Evolutionary conservation across 768 basidiomycete species (phyloP).

Genomic region (Mycena belliarum): DNA sequence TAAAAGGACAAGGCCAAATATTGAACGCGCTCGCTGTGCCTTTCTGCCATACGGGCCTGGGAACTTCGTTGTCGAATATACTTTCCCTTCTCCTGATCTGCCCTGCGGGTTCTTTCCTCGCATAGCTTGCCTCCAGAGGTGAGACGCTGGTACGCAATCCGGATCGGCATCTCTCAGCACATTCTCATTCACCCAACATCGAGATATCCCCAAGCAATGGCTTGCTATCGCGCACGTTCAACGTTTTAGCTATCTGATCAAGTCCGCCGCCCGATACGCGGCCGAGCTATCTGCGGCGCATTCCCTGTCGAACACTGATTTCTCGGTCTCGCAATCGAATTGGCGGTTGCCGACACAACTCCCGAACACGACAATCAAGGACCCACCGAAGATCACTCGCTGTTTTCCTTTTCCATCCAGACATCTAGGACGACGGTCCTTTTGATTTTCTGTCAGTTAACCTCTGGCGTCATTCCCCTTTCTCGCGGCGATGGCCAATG

Average conservation of each 20-base stretch:
- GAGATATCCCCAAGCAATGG: neutral
- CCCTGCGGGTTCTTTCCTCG: neutral
- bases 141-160: neutral
- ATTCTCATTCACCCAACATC: neutral
- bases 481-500: too few relatives aligned
- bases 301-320: neutral
- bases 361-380: neutral
- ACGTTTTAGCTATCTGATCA: neutral
- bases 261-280: neutral
- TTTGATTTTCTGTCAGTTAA: neutral
- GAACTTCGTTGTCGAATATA: neutral
- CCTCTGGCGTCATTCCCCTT: neutral
- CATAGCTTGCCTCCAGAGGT: neutral
- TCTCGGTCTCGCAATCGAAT: neutral
- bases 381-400: neutral
- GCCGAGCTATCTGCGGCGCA: conserved; percentile 1
- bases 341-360: neutral
- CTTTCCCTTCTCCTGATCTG: conserved; percentile 10
- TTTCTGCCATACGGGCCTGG: neutral
- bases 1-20: neutral
- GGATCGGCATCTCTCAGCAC: neutral
- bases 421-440: neutral
- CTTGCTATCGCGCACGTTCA: neutral
- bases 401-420: neutral
- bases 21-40: neutral